Evolutionary conservation across 768 basidiomycete genomes (phyloP), one percentile per base, ranked within the genome.

Genomic region (Lactifluus volemus): DNA sequence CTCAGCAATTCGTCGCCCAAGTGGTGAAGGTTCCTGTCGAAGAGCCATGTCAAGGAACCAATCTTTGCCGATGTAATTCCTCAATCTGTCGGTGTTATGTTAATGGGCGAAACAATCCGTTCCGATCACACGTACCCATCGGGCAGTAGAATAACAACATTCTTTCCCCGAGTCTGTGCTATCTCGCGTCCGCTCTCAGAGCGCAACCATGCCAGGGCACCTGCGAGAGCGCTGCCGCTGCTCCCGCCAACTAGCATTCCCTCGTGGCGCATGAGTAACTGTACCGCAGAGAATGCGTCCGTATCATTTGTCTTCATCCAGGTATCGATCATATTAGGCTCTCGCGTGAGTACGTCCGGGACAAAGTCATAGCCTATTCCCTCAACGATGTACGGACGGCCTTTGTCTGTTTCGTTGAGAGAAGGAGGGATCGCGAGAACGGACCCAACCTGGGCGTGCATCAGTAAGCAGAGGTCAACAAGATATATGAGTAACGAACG

Each of bases 331-430:
- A 82, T 78, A 0, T 64, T 67, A 5, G 74, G 71, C 17, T 79
- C 76, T 51, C 87, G 88, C 41, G 86, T 84, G 44, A 98, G 79
- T 2, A 95, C 95, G 47, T 89, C 82, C 0, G 96, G 95, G 49
- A 96, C 70, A 70, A 96, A 96, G 72, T 96, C 92, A 67, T 94
- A 93, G 30, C 97, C 97, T 56, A 98, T 98, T n/a, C 97, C 97
- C 71, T 99, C 97, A 21, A 98, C 84, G 53, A 84, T 71, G 68
- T 98, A 98, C 55, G 75, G 73, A 30, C 67, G 69, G 10, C 81
- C 85, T 45, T 71, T 73, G 53, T 75, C 81, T 21, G 71, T 74
- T 1, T 69, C 70, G 68, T 93, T 93, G 51, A 93, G 75, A 17
- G 69, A 63, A 44, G 84, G 81, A 0, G 92, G 90, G 34, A 77